These are phyloP conservation scores for Ascomycota sp. DNA, from an alignment of 2,329 filamentous ascomycete genomes.

Conservation along the genomic window DNA sequence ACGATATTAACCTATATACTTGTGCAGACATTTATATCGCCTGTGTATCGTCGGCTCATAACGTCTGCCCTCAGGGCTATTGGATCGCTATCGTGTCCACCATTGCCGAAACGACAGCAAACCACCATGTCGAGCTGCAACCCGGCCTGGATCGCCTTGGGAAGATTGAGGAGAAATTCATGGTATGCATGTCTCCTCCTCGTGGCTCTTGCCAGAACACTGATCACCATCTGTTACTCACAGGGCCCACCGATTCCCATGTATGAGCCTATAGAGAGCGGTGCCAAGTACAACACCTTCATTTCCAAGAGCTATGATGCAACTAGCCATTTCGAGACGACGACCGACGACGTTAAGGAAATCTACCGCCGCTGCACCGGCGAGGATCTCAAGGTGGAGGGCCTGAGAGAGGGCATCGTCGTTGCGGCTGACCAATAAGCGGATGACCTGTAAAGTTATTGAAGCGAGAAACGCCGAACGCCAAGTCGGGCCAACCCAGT, in stretches of 20 bases:
- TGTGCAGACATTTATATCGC: slow-evolving; percentile 80
- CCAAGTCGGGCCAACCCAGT: too few relatives aligned
- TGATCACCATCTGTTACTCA: background rate
- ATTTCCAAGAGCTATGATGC: slow-evolving; percentile 98
- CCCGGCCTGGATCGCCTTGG: slow-evolving; percentile 83
- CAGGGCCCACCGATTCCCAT: slow-evolving; percentile 70
- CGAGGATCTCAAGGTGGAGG: slow-evolving; percentile 74
- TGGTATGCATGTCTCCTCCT: slow-evolving; percentile 27
- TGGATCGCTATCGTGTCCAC: slow-evolving; percentile 97
- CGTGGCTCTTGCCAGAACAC: too few relatives aligned
- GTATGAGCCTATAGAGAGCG: slow-evolving; percentile 74
- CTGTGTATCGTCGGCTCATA: slow-evolving; percentile 86
- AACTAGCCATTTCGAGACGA: slow-evolving; percentile 91
- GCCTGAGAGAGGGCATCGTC: slow-evolving; percentile 59
- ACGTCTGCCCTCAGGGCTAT: slow-evolving; percentile 96
- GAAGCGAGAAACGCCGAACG: too few relatives aligned
- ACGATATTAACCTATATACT: slow-evolving; percentile 3
- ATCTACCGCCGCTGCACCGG: slow-evolving; percentile 73
- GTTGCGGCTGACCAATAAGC: slow-evolving; percentile 44
- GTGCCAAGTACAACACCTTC: slow-evolving; percentile 76
- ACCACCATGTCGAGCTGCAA: slow-evolving; percentile 90
- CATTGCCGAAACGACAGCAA: slow-evolving; percentile 75
- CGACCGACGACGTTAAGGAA: slow-evolving; percentile 77
- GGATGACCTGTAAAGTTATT: background rate
- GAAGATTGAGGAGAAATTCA: slow-evolving; percentile 90